Conservation (phyloP, 345 rosid species). For the Combretum micranthum region DNA sequence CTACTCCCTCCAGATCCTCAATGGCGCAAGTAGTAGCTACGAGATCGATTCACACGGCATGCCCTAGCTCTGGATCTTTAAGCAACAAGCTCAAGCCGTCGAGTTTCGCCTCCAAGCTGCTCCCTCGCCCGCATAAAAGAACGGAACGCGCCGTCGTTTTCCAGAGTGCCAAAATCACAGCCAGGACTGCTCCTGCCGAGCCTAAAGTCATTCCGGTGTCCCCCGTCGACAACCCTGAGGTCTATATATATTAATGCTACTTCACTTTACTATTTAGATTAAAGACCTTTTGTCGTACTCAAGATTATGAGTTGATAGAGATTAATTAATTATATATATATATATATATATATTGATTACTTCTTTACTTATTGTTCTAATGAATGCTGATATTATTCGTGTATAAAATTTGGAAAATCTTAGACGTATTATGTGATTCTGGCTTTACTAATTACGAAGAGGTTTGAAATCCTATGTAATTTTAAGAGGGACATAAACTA, state of each 20-base stretch:
- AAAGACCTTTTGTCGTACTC: no score
- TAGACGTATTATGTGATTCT: no score
- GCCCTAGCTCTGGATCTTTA: slow-evolving; percentile 39
- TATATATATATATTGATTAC: no score
- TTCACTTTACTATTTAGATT: no score
- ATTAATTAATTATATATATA: no score
- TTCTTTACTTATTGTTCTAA: no score
- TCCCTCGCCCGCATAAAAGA: slow-evolving; percentile 21
- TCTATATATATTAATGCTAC: not conserved
- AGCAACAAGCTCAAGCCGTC: slow-evolving; percentile 45
- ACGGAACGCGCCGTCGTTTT: slow-evolving; percentile 14
- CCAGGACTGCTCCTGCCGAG: slow-evolving; percentile 41
- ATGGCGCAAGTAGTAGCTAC: slow-evolving; percentile 87
- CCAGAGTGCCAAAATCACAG: slow-evolving; percentile 29
- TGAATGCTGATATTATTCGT: no score
- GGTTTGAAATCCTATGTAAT: no score
- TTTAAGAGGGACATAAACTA: no score
- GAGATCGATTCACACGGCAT: slow-evolving; percentile 49
- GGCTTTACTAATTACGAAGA: no score
- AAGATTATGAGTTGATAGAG: no score
- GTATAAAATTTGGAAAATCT: no score
- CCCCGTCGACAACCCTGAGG: slow-evolving; percentile 58
- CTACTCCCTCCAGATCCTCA: not conserved
- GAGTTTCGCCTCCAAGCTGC: slow-evolving; percentile 41
- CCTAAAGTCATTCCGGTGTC: slow-evolving; percentile 64